These are phyloP conservation scores for Luffa aegyptiaca DNA, from an alignment of 306 rosid genomes.

Conservation along the genomic window DNA sequence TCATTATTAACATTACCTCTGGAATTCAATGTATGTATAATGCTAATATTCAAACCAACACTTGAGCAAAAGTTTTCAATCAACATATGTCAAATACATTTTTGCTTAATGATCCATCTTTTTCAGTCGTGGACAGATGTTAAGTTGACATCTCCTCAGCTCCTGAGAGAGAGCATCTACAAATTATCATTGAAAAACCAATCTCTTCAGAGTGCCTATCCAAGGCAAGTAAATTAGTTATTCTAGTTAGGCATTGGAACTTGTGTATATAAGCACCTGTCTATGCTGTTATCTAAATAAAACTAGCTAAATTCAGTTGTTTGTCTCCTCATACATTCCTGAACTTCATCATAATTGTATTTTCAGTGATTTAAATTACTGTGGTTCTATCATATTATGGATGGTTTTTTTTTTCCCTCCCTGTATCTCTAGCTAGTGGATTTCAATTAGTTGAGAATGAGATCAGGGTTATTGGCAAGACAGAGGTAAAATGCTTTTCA, in stretches of 20 bases:
- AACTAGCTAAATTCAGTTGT: neutral
- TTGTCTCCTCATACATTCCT: neutral
- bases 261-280: neutral
- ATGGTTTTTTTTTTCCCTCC: neutral
- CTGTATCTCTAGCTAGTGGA: neutral
- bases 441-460: neutral
- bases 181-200: slow-evolving; percentile 53
- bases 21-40: neutral
- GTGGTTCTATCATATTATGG: neutral
- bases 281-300: neutral
- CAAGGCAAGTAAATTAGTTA: slow-evolving; percentile 38
- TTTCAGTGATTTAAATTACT: neutral
- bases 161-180: slow-evolving; percentile 60
- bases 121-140: slow-evolving; percentile 83
- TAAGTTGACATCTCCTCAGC: slow-evolving; percentile 83
- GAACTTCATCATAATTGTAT: neutral
- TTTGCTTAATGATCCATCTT: neutral
- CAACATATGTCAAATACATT: neutral
- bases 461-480: neutral
- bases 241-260: neutral
- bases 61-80: neutral
- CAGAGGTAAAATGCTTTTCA: neutral
- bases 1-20: neutral
- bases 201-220: slow-evolving; percentile 41
- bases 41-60: neutral